Percentiles rank a stretch among this genome's conserved stretches.
Conservation (phyloP, 2,329 filamentous ascomycete species). For the Coleophoma crateriformis region DNA sequence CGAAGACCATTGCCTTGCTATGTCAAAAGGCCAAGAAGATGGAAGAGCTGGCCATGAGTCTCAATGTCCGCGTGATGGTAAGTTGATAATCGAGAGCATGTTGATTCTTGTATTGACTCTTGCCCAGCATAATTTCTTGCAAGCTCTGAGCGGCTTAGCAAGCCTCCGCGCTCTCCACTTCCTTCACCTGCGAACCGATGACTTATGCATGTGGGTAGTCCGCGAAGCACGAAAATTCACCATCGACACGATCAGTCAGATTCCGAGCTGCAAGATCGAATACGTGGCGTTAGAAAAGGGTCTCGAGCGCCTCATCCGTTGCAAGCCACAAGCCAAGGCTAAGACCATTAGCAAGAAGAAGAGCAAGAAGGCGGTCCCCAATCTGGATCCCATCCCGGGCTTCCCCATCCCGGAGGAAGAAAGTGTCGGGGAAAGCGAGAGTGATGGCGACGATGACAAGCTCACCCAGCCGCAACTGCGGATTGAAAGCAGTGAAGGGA, state of each 20-base stretch:
- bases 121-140: conserved; percentile 50
- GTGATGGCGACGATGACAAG: conserved; percentile 29
- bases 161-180: conserved; percentile 51
- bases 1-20: conserved; percentile 47
- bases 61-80: conserved; percentile 50
- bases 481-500: conserved; percentile 32
- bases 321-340: conserved; percentile 14
- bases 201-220: conserved; percentile 51
- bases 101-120: neutral
- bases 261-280: conserved; percentile 49
- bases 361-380: conserved; percentile 15
- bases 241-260: conserved; percentile 50
- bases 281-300: conserved; percentile 49
- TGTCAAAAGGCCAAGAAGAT: conserved; percentile 43
- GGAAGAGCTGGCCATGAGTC: conserved; percentile 49
- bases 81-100: conserved; percentile 21
- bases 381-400: conserved; percentile 12
- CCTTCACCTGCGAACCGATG: conserved; percentile 46
- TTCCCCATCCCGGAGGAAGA: neutral
- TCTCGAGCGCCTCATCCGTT: conserved; percentile 41
- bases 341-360: conserved; percentile 7
- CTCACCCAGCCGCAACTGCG: conserved; percentile 24
- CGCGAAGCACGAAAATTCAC: conserved; percentile 53
- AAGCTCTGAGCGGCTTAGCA: conserved; percentile 40
- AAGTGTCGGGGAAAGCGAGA: conserved; percentile 17